Evolutionary conservation across 2,329 filamentous ascomycete genomes (phyloP), one percentile per base, ranked within the genome.

Genomic region (Capronia epimyces): DNA sequence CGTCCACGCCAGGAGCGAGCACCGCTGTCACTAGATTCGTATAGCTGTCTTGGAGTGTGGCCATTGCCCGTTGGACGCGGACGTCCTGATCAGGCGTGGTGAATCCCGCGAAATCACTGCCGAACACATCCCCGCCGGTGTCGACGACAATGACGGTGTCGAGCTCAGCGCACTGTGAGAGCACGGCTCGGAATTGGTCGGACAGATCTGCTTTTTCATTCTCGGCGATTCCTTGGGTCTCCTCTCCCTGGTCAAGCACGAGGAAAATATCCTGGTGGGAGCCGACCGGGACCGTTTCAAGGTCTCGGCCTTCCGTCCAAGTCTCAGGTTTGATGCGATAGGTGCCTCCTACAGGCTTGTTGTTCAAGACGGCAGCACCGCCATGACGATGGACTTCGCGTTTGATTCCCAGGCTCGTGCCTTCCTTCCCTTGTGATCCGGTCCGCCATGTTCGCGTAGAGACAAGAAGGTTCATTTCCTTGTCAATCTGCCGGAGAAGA

Each of bases 41-140:
- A 44, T 57, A 53, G 20, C 40, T 27, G 21, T 44, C 18, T 3
- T 36, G 43, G 6, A 57, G 43, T 18, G 36, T 32, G 4, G 40
- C 34, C 18, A 59, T 46, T 21, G 56, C 54, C 13, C 46, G 47
- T 31, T 60, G 57, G 12, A 58, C 57, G 8, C 58, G 49, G 27
- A 56, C 44, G 25, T 60, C 57, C 43, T 61, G 57, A 37, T 60
- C 57, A 24, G 57, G 56, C 6, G 58, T 60, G 24, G 37, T 55
- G 22, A 36, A 44, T 25, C 39, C 39, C 1, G 16, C 15, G 16
- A 37, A 20, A 3, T 57, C 52, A 13, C 52, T 50, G 7, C 56
- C 57, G 39, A 60, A 61, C 5, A 61, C 59, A 47, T 60, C 57
- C n/a, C 59, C 59, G 5, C 59, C 59, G 2, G 59, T 60, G 42